Base-by-base conservation (phyloP, 1,284 basidiomycete species). In the Cutaneotrichosporon curvatum region DNA sequence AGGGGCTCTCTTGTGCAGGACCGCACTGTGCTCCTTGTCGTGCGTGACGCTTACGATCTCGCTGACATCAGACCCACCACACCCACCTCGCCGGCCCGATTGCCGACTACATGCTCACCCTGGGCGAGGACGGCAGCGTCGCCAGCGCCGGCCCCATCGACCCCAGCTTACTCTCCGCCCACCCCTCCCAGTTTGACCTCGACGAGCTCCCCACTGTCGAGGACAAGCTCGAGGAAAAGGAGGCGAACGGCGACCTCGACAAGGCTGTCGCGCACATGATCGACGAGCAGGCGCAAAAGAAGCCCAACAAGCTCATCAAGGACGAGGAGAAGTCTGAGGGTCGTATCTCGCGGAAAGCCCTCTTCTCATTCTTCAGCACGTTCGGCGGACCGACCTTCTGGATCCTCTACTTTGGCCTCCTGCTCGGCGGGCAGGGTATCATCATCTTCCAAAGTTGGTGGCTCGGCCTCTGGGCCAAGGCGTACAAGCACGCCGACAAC, bases 11-110 rank as follows among this genome's bases (percentile, higher is more conserved):
- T 88, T 7, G 70, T 88, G 32, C 72, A 75, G 35, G 81, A 78
- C 4, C 76, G 85, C 37, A 88, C 85, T 1, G 72, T 87, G 33
- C 67, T 88, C 19, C 73, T 88, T 6, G 82, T 85, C 49, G 83
- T 84, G 64, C 59, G 80, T 73, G 32, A 34, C n/a, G 76, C 68
- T 59, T 16, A 6, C 7, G 32, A 9, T 7, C 32, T 34, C 7
- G n/a, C 25, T 28, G 25, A 28, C 25, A 5, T 15, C 32, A 34
- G 19, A 85, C 84, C 0, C 84, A 87, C 66, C 84, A 87, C 57
- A 75, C 84, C 21, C 78, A 79, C 3, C 76, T 86, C 62, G 75
- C 76, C n/a, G 75, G 75, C 19, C 78, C 81, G 2, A 72, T 84
- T 21, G 81, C 83, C 11, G 75, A 79, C 37, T 82, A 78, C 62